Conservation (phyloP, 225 moss, liverwort and hornwort species). For the Pleurozium schreberi region DNA sequence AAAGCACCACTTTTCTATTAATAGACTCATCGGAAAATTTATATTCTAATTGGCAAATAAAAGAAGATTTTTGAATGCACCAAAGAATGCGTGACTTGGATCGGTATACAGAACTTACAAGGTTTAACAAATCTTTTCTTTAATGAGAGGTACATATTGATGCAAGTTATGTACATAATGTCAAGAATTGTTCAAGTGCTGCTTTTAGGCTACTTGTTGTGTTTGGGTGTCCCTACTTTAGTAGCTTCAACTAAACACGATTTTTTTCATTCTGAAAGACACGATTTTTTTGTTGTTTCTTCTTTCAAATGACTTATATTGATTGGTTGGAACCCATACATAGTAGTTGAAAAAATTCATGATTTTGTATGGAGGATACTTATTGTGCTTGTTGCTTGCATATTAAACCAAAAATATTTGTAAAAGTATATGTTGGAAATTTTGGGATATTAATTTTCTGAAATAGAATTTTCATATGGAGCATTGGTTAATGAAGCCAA, state of each 20-base stretch:
- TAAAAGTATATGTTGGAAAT: background rate
- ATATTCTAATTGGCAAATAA: background rate
- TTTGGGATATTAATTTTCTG: background rate
- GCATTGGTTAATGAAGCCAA: too few species aligned
- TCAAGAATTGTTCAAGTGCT: background rate
- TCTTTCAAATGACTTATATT: too few species aligned
- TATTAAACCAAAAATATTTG: background rate
- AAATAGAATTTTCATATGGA: background rate
- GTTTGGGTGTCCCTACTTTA: background rate
- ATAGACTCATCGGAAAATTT: background rate
- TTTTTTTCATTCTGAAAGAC: too few species aligned
- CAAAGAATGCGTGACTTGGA: background rate
- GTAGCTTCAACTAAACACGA: rapidly evolving
- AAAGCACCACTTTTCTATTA: background rate
- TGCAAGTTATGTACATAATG: background rate
- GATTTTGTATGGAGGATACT: background rate
- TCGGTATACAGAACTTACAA: too few species aligned
- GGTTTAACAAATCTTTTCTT: too few species aligned
- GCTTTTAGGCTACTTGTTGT: background rate
- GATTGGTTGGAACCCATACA: too few species aligned
- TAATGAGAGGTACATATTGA: too few species aligned
- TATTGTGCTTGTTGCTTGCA: background rate
- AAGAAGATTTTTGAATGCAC: background rate
- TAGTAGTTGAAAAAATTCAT: too few species aligned
- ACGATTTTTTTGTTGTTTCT: too few species aligned